Base-by-base conservation (phyloP, 2,329 filamentous ascomycete genomes). In the Thermoascus crustaceus region DNA sequence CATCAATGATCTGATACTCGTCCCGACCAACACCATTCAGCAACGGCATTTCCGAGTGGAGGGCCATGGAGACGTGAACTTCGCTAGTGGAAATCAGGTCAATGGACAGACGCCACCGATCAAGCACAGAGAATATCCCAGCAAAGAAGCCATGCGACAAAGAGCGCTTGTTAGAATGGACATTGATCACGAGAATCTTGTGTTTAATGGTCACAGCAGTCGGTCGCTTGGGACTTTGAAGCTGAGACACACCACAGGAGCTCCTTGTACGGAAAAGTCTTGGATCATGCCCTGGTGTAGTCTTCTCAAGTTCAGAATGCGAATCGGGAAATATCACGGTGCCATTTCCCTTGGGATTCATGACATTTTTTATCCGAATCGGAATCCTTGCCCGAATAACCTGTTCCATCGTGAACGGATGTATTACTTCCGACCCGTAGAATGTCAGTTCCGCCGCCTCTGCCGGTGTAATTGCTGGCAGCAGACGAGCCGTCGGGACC, bases 341-440 rank as follows among this genome's bases (percentile, higher is more conserved):
- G 29, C 78, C 78, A 27, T 64, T 63, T 37, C 73, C 74, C 47
- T 70, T 71, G 0, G 77, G 78, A 47, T 81, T 80, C 68, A 78
- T 78, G 41, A 81, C 77, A 44, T 81, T 81, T 58, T 81, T 81
- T 56, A 80, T 80, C 40, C 78, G 73, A 43, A 82, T 80, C 2
- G 77, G 77, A 38, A 81, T 81, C 53, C 68, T 68, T 22, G 76
- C 76, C 33, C 70, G 71, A 42, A 80, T 79, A 37, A 80, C 76
- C 64, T 96, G 91, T 65, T 96, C 89, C 88, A 98, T 96, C 51
- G 91, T 98, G 57, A 95, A 82, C 46, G 94, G 91, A 59, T 98
- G 91, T 49, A 98, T 98, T 55, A 98, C 91, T 61, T 98, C 91
- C 42, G 88, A 88, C 43, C 85, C 85, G 58, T 89, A 91, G 54